Percentiles rank a stretch among this genome's conserved stretches.
phyloP scores from a whole-genome alignment of 805 yeast genomes.

The Candida railenensis region DNA sequence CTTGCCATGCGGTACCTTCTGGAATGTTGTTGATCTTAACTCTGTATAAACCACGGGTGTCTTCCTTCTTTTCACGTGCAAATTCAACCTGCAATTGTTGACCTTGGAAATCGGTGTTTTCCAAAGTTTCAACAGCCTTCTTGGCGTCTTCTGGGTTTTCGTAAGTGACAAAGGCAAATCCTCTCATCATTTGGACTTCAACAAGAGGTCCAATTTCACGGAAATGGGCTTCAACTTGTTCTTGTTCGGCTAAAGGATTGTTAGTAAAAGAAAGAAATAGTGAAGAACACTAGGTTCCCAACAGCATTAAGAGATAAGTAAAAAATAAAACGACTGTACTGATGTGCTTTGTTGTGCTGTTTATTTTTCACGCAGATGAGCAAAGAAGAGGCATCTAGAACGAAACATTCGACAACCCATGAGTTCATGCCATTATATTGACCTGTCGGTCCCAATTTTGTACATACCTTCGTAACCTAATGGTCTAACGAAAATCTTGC shows the following conservation, averaged over 20 bases:
- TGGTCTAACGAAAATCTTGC: constrained; percentile 58
- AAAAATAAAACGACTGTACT: neutral
- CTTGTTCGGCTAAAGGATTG: constrained; percentile 36
- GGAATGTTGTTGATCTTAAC: constrained; percentile 69
- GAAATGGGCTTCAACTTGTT: constrained; percentile 70
- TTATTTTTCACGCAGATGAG: too few relatives aligned
- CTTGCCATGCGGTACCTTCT: constrained; percentile 82
- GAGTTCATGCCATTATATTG: too few relatives aligned
- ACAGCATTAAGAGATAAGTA: too few relatives aligned
- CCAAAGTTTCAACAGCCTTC: constrained; percentile 47
- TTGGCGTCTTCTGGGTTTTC: constrained; percentile 58
- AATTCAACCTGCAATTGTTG: constrained; percentile 51
- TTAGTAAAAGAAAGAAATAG: too few relatives aligned
- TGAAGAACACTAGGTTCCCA: too few relatives aligned
- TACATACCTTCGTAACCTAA: constrained; percentile 50
- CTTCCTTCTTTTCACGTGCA: constrained; percentile 55
- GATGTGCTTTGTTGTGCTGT: neutral
- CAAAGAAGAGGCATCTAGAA: too few relatives aligned
- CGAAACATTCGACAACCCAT: too few relatives aligned
- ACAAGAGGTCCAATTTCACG: constrained; percentile 63
- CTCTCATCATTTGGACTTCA: constrained; percentile 72
- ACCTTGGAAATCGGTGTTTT: constrained; percentile 48
- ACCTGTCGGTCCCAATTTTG: too few relatives aligned
- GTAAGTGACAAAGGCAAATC: constrained; percentile 88
- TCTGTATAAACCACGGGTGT: constrained; percentile 72